Base-by-base conservation (phyloP, 2,329 filamentous ascomycete genomes). In the Aspergillus sclerotialis region DNA sequence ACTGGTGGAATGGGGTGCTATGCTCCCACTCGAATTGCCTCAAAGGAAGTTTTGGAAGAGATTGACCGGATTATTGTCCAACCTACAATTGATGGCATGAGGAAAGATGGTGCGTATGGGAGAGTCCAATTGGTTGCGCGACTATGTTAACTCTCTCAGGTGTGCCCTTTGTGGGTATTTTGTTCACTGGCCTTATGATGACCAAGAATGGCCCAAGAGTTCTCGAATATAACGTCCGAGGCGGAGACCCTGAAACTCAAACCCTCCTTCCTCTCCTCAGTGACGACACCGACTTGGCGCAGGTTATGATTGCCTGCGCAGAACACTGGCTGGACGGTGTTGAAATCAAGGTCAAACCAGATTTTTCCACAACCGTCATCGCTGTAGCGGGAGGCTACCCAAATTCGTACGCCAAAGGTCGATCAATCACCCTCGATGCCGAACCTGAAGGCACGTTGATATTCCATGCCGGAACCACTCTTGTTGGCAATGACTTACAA, bases 1-100 rank as follows among this genome's bases (percentile, higher is more conserved):
- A 96, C 92, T 2, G 92, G 90, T 39, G 92, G 92, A 26, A 96
- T 96, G 92, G 92, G 92, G 33, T 94, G 88, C 57, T 96, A 96
- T 62, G 88, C 89, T 11, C 85, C 85, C n/a, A 93, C 89, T 2
- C 83, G 78, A 44, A 81, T 89, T 50, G 80, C 82, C 18, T 83
- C 82, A 0, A 75, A 79, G 33, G 77, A 82, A 41, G 70, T 94
- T n/a, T 73, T 92, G 12, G 81, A 81, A 12, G 73, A 80, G 40
- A 79, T 98, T 41, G 82, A 95, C 56, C 72, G 73, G 36, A 84
- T 83, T 21, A 82, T 95, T 35, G 75, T 96, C n/a, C 78, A 88
- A 58, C 89, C 90, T 5, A 95, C 89, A 2, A 78, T 96, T 40
- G 76, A 86, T 39, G 89, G 88, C 38, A 90, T 96, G 86, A 76